phyloP scores from a whole-genome alignment of 2,329 filamentous ascomycete genomes.

The Fusarium irregulare region DNA sequence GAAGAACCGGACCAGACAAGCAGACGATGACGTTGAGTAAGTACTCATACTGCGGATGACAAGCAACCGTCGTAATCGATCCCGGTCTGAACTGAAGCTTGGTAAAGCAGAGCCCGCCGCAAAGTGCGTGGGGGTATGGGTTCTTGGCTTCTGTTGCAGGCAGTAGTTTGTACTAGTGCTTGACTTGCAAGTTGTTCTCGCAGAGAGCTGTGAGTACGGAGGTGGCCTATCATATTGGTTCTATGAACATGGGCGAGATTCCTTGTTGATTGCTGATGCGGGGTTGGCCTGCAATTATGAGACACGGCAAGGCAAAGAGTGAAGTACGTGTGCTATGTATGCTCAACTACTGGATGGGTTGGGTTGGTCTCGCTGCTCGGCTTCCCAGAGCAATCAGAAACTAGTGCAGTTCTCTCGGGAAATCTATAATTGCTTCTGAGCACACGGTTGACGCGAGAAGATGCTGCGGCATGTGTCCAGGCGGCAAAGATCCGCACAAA shows the following conservation, averaged over 20 bases:
- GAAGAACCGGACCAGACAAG: slow-evolving; percentile 5
- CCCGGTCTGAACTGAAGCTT: background rate
- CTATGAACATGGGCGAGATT: slow-evolving; percentile 5
- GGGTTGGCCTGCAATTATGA: slow-evolving; percentile 28
- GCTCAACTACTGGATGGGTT: slow-evolving; percentile 24
- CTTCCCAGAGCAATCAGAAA: slow-evolving; percentile 18
- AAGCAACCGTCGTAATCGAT: slow-evolving; percentile 7
- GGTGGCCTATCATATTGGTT: background rate
- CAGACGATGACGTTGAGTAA: slow-evolving; percentile 20
- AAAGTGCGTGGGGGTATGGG: slow-evolving; percentile 24
- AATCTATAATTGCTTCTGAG: slow-evolving; percentile 50
- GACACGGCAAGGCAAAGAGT: slow-evolving; percentile 26
- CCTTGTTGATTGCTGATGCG: slow-evolving; percentile 31
- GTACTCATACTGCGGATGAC: slow-evolving; percentile 3
- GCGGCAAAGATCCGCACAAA: slow-evolving; percentile 22
- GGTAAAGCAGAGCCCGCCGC: background rate
- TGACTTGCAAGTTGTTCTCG: background rate
- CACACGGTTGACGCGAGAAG: slow-evolving; percentile 25
- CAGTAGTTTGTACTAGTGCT: background rate
- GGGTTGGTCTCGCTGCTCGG: slow-evolving; percentile 6
- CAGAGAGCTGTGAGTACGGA: background rate
- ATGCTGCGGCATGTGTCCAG: slow-evolving; percentile 15
- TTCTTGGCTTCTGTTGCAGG: slow-evolving; percentile 1
- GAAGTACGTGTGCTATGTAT: background rate
- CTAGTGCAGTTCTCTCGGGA: slow-evolving; percentile 48